These are phyloP conservation scores for Elaeis guineensis DNA, from an alignment of 176 grass and related monocot species.

Conservation along the genomic window DNA sequence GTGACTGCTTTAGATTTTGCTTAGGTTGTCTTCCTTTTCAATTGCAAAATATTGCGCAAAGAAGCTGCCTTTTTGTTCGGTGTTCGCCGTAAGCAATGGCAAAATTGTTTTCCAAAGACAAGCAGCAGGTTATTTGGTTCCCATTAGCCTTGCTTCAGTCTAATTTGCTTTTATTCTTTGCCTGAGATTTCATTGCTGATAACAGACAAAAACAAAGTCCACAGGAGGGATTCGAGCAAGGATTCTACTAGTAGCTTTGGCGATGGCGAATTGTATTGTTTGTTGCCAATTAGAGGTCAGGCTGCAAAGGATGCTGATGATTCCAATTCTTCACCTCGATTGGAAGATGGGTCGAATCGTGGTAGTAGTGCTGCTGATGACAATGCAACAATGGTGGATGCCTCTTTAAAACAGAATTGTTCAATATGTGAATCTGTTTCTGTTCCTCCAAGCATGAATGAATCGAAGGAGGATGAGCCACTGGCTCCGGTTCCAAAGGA, in stretches of 20 bases:
- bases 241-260: conserved; percentile 12
- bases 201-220: conserved; percentile 13
- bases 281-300: conserved; percentile 21
- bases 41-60: conserved; percentile 84
- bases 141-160: not conserved
- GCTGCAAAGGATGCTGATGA: conserved; percentile 8
- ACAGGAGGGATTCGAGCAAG: conserved; percentile 24
- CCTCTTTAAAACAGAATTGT: conserved; percentile 31
- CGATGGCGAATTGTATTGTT: conserved; percentile 41
- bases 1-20: not conserved
- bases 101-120: conserved; percentile 77
- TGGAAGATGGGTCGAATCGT: conserved; percentile 8
- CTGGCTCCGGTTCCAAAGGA: not conserved
- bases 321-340: conserved; percentile 28
- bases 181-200: conserved; percentile 1
- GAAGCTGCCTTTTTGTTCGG: conserved; percentile 57
- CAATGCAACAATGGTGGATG: conserved; percentile 18
- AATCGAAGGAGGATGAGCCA: conserved; percentile 24
- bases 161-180: not conserved
- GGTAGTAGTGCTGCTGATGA: conserved; percentile 26
- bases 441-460: conserved; percentile 5
- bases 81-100: conserved; percentile 63
- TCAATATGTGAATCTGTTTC: conserved; percentile 14
- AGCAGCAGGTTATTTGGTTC: conserved; percentile 29
- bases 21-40: conserved; percentile 43